These are phyloP conservation scores for Pythium biforme DNA, from an alignment of 352 stramenopile species.

Conservation along the genomic window DNA sequence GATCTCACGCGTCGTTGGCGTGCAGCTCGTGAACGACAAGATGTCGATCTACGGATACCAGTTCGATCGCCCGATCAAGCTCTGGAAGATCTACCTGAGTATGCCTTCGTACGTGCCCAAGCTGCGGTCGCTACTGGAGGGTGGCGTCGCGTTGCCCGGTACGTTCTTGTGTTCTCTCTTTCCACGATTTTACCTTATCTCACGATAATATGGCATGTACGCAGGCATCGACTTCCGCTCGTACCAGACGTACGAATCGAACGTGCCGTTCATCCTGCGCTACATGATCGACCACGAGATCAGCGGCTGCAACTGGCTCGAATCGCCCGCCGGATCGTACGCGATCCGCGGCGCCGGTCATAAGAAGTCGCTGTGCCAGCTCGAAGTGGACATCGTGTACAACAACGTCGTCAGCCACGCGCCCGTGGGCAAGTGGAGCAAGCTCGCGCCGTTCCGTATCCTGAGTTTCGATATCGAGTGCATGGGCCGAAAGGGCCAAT, in stretches of 20 bases:
- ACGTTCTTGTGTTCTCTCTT: not conserved
- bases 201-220: no score
- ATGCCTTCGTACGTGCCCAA: conserved; percentile 96
- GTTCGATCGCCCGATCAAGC: conserved; percentile 64
- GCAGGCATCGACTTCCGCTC: conserved; percentile 57
- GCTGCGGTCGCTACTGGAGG: conserved; percentile 89
- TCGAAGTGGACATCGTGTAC: conserved; percentile 99
- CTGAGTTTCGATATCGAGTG: conserved; percentile 99
- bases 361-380: conserved; percentile 90
- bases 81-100: conserved; percentile 92
- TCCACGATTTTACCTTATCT: not conserved
- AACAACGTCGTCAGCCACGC: conserved; percentile 94
- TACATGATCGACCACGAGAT: conserved; percentile 99
- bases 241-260: conserved; percentile 97
- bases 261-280: conserved; percentile 98
- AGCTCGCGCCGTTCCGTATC: conserved; percentile 96
- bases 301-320: conserved; percentile 96
- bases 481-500: conserved; percentile 96
- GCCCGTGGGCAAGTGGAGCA: conserved; percentile 94
- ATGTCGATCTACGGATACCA: conserved; percentile 89
- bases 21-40: conserved; percentile 73
- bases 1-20: conserved; percentile 51
- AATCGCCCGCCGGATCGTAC: conserved; percentile 92
- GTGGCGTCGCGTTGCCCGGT: conserved; percentile 67
- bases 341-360: conserved; percentile 57